These are phyloP conservation scores for Ramalina peruviana DNA, from an alignment of 495 filamentous ascomycete species.

Conservation along the genomic window DNA sequence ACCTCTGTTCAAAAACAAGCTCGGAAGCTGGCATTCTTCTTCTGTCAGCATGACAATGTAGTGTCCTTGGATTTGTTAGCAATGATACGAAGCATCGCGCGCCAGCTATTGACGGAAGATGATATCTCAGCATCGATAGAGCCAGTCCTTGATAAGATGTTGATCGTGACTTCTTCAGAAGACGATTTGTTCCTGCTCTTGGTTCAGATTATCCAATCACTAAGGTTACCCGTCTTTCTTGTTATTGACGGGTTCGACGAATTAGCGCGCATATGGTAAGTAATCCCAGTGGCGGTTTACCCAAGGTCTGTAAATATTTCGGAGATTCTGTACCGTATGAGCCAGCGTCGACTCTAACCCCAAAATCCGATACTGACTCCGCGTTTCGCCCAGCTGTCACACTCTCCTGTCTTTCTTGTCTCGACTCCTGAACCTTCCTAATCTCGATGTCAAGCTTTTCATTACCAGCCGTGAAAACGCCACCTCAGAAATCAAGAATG, in stretches of 20 bases:
- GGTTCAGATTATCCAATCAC: not conserved
- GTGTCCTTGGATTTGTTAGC: conserved; percentile 1
- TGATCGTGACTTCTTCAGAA: not conserved
- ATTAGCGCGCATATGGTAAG: not conserved
- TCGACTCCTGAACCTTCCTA: not conserved
- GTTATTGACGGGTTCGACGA: conserved; percentile 8
- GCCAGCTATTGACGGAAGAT: conserved; percentile 5
- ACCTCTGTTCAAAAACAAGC: not conserved
- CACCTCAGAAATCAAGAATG: not conserved
- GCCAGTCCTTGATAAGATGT: not conserved
- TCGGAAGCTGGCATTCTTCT: conserved; percentile 6
- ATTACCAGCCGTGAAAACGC: conserved; percentile 8
- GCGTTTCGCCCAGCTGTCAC: not conserved
- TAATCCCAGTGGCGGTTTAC: too few relatives aligned
- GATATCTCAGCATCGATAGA: not conserved
- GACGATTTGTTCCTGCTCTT: conserved; percentile 2
- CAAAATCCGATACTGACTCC: too few relatives aligned
- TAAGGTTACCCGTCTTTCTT: not conserved
- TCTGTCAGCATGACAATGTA: conserved; percentile 8
- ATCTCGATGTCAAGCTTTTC: conserved; percentile 1
- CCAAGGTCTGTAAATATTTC: too few relatives aligned
- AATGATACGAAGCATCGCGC: conserved; percentile 4
- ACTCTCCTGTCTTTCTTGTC: not conserved
- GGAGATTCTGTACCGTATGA: too few relatives aligned
- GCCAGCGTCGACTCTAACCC: too few relatives aligned